phyloP scores from a whole-genome alignment of 495 filamentous ascomycete species.

The Delitschia confertaspora region DNA sequence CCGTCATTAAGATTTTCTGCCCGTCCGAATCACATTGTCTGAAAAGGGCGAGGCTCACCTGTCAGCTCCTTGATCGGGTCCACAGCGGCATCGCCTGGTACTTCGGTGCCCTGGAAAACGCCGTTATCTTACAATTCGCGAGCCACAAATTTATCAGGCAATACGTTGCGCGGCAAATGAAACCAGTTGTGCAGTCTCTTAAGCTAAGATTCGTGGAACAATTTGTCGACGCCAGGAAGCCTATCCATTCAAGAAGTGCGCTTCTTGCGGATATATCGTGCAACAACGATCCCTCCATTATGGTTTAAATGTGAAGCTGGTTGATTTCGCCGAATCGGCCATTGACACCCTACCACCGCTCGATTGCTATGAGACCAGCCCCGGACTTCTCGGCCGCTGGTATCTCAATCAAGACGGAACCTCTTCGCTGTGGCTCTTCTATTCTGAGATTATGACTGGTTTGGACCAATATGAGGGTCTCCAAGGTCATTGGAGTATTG shows the following conservation, averaged over 20 bases:
- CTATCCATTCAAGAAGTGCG: constrained; percentile 16
- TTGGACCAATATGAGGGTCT: constrained; percentile 27
- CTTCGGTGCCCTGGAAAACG: constrained; percentile 9
- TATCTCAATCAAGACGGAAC: constrained; percentile 18
- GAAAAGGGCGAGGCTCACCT: constrained; percentile 9
- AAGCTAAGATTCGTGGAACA: constrained; percentile 8
- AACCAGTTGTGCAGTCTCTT: constrained; percentile 5
- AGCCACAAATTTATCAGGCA: constrained; percentile 9
- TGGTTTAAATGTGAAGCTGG: constrained; percentile 25
- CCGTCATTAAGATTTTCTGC: constrained; percentile 8
- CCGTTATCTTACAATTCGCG: constrained; percentile 14
- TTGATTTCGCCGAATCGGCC: constrained; percentile 33
- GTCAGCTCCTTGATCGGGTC: constrained; percentile 9
- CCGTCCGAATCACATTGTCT: constrained; percentile 2
- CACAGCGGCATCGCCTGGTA: constrained; percentile 12
- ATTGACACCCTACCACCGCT: constrained; percentile 22
- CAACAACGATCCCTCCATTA: constrained; percentile 29
- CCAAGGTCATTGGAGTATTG: no score
- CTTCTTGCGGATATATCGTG: constrained; percentile 28
- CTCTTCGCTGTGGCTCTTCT: constrained; percentile 30
- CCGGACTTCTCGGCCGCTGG: constrained; percentile 1
- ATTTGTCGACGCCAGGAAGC: background rate
- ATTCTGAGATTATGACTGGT: constrained; percentile 30
- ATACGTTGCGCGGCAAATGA: constrained; percentile 8
- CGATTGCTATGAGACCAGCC: constrained; percentile 23